phyloP scores from a whole-genome alignment of 2,329 filamentous ascomycete species.

The Trichoderma lentiforme region DNA sequence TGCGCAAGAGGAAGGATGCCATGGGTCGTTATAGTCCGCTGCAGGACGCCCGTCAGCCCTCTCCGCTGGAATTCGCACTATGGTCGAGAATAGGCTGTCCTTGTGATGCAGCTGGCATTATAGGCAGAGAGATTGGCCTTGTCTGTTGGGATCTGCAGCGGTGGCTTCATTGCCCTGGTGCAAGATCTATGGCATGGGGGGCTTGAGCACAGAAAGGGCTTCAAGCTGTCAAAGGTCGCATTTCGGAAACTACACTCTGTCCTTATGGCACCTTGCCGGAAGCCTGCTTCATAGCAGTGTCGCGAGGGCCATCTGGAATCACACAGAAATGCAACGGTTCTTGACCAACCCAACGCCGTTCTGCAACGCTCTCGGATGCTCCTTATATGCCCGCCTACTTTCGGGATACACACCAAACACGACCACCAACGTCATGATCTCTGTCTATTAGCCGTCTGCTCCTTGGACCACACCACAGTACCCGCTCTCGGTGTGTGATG shows the following conservation, averaged over 20 bases:
- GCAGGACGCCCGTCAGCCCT: constrained; percentile 64
- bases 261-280: constrained; percentile 43
- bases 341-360: constrained; percentile 36
- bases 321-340: constrained; percentile 42
- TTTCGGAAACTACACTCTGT: constrained; percentile 33
- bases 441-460: constrained; percentile 30
- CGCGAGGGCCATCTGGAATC: constrained; percentile 42
- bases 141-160: constrained; percentile 19
- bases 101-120: constrained; percentile 32
- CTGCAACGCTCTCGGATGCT: constrained; percentile 44
- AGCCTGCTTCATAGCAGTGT: constrained; percentile 34
- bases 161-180: constrained; percentile 9
- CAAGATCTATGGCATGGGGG: constrained; percentile 31
- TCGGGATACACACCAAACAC: background rate
- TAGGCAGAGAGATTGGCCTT: constrained; percentile 21
- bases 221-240: constrained; percentile 45
- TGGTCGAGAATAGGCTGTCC: constrained; percentile 45
- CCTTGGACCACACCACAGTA: constrained; percentile 42
- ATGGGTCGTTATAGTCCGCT: constrained; percentile 59
- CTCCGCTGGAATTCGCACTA: constrained; percentile 60
- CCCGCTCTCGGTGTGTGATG: constrained; percentile 44
- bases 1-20: constrained; percentile 59
- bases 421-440: background rate
- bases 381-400: constrained; percentile 24
- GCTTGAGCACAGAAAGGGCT: constrained; percentile 45